A percentile compares a stretch with the other conserved stretches of the same genome.
Conservation (phyloP, 257 asterid genomes). For the Jasminum sambac region DNA sequence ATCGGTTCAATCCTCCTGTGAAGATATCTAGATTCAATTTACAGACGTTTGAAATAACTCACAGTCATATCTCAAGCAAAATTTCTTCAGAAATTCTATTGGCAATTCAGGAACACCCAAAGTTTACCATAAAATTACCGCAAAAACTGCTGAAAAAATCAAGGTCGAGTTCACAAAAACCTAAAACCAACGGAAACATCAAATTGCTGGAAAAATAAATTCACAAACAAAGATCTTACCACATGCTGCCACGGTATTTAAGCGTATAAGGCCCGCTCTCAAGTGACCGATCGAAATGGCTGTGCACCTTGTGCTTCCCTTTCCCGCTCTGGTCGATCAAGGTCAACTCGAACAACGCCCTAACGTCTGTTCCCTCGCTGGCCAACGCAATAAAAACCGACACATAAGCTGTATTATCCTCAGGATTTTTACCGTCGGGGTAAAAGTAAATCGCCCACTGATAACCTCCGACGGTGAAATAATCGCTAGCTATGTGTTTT, state of each 20-base stretch:
- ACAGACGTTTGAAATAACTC: constrained; percentile 9
- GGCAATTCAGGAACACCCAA: neutral
- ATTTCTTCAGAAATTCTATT: neutral
- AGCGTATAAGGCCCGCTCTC: constrained; percentile 86
- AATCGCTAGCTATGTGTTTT: constrained; percentile 75
- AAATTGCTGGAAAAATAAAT: constrained; percentile 1
- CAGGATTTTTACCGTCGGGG: constrained; percentile 80
- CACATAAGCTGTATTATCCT: constrained; percentile 70
- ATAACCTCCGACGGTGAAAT: constrained; percentile 74
- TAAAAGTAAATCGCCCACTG: constrained; percentile 89
- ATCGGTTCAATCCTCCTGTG: constrained; percentile 2
- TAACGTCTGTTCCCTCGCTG: constrained; percentile 81
- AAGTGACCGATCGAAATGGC: constrained; percentile 85
- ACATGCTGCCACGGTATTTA: constrained; percentile 80
- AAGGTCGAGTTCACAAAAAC: neutral
- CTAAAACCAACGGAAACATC: neutral
- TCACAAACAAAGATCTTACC: constrained; percentile 41
- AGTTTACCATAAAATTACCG: neutral
- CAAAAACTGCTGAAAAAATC: neutral
- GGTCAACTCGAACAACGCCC: constrained; percentile 85
- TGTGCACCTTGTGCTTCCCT: constrained; percentile 84
- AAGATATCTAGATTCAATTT: constrained; percentile 3
- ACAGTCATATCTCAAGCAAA: neutral
- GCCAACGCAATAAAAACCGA: constrained; percentile 80
- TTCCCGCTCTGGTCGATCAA: constrained; percentile 88